These are phyloP conservation scores for Castanea sativa DNA, from an alignment of 306 rosid species.

Conservation along the genomic window DNA sequence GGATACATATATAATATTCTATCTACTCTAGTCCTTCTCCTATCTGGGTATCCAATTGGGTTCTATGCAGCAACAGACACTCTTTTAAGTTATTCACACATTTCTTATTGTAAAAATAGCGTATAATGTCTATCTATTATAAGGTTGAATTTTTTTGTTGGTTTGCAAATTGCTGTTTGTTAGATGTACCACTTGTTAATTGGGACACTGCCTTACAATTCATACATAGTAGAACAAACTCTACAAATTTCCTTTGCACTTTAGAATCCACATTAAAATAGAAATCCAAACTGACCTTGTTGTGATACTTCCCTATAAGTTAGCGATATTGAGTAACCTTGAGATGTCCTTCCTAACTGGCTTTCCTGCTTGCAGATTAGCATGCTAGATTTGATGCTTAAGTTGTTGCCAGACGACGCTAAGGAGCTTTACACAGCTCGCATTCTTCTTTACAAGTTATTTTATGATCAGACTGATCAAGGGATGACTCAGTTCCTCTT, in stretches of 20 bases:
- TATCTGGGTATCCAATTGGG: background rate
- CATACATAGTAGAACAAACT: background rate
- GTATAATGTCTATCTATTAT: background rate
- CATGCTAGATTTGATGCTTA: constrained; percentile 84
- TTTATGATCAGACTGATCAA: constrained; percentile 95
- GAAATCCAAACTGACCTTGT: background rate
- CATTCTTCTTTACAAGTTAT: constrained; percentile 86
- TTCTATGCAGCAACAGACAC: background rate
- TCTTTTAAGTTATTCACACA: background rate
- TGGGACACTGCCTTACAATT: background rate
- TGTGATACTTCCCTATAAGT: background rate
- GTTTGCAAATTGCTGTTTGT: background rate
- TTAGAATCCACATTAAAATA: background rate
- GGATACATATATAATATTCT: background rate
- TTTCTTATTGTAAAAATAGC: background rate
- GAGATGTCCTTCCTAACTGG: constrained; percentile 28
- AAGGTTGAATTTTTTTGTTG: background rate
- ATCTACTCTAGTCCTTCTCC: too few species aligned
- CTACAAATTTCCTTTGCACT: background rate
- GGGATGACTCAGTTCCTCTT: constrained; percentile 90
- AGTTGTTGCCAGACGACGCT: constrained; percentile 68
- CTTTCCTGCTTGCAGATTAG: constrained; percentile 60
- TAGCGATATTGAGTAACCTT: constrained; percentile 1
- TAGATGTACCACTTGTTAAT: background rate
- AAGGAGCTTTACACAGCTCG: constrained; percentile 90